phyloP scores from a whole-genome alignment of 345 rosid species.

The Eucalyptus victrix region DNA sequence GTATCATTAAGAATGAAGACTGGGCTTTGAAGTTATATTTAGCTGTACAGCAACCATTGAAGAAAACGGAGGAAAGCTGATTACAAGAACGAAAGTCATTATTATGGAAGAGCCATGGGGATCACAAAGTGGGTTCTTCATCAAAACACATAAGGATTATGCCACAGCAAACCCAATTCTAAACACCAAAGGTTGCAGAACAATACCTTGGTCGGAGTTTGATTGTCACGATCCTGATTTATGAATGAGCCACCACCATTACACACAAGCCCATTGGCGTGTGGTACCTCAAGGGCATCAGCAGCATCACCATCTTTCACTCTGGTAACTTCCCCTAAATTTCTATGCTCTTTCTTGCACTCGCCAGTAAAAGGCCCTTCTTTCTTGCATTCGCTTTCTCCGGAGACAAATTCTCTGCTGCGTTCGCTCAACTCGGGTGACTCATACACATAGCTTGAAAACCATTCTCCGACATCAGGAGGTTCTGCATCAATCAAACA shows the following conservation, averaged over 20 bases:
- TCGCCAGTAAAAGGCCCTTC: background rate
- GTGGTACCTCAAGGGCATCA: background rate
- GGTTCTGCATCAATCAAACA: constrained; percentile 27
- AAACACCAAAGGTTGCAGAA: background rate
- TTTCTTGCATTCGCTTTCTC: background rate
- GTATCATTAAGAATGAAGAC: background rate
- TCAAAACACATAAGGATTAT: background rate
- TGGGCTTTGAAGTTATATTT: background rate
- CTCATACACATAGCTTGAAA: constrained; percentile 9
- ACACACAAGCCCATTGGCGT: background rate
- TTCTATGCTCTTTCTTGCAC: background rate
- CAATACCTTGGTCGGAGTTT: constrained; percentile 2
- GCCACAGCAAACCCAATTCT: background rate
- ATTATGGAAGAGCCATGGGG: background rate
- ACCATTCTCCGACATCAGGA: constrained; percentile 13
- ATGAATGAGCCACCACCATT: background rate
- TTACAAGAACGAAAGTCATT: background rate
- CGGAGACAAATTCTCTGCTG: background rate
- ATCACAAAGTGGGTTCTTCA: background rate
- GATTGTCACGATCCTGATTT: background rate
- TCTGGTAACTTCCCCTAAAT: background rate
- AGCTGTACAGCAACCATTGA: background rate
- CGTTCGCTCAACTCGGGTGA: background rate
- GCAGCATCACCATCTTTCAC: background rate
- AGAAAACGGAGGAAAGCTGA: background rate